Percentiles rank a stretch among this genome's conserved stretches.
Evolutionary conservation across 495 filamentous ascomycete species (phyloP).

Genomic region (Tuber melanosporum): DNA sequence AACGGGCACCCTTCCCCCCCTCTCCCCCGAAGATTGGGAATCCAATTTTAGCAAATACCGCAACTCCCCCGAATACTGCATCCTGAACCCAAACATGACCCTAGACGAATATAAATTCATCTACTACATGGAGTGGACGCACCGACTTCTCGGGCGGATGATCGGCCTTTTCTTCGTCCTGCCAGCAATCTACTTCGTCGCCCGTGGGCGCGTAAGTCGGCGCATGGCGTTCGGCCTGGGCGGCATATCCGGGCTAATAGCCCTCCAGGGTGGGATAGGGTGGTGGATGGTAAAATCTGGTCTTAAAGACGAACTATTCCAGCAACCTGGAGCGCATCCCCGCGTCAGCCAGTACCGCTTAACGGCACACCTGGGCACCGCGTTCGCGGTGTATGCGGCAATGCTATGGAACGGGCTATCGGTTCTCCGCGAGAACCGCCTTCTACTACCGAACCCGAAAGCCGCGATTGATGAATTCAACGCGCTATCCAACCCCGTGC

Average conservation of each 20-base stretch:
- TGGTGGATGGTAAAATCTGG: conserved; percentile 99
- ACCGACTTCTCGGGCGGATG: conserved; percentile 90
- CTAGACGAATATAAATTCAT: conserved; percentile 93
- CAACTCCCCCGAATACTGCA: conserved; percentile 80
- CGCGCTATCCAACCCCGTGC: conserved; percentile 56
- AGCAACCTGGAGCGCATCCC: conserved; percentile 71
- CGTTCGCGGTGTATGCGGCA: conserved; percentile 81
- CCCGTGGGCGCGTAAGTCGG: conserved; percentile 66
- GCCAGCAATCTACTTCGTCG: conserved; percentile 81
- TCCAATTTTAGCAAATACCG: conserved; percentile 87
- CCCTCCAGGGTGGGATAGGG: conserved; percentile 88
- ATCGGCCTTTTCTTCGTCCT: conserved; percentile 84
- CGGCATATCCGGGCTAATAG: conserved; percentile 82
- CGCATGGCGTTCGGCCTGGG: conserved; percentile 70
- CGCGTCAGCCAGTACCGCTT: conserved; percentile 91
- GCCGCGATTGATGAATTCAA: conserved; percentile 52
- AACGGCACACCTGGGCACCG: conserved; percentile 78
- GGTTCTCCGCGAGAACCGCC: conserved; percentile 65
- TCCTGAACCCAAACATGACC: conserved; percentile 85
- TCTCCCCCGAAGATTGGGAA: conserved; percentile 71
- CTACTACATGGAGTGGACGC: conserved; percentile 99
- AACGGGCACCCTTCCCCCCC: conserved; percentile 83
- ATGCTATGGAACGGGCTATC: conserved; percentile 91
- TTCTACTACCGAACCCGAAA: conserved; percentile 56
- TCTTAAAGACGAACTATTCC: conserved; percentile 88